Base-by-base conservation (phyloP, 2,329 filamentous ascomycete genomes). In the Colletotrichum filicis region DNA sequence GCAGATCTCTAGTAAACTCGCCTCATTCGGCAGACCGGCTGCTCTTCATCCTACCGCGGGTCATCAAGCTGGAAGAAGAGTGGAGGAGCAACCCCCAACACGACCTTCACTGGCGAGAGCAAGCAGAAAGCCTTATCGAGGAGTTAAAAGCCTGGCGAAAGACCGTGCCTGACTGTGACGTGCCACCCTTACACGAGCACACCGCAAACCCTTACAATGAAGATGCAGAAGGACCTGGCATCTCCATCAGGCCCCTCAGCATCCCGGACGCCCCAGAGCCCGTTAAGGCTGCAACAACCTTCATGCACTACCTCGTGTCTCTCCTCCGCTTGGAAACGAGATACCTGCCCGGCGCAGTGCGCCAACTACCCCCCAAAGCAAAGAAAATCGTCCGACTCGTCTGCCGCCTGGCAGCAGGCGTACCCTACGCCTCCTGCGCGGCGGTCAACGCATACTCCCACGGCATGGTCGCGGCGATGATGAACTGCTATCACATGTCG, bases 61-160 rank as follows among this genome's bases (percentile, higher is more conserved):
- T 71, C 1, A 66, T 71, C 11, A 46, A 66, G 46, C 56, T 71
- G 2, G 68, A 71, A 22, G 68, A 71, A 24, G 62, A 71, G 32
- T 71, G 68, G 68, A 30, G 55, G n/a, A 69, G 68, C 4, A 66
- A 71, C 14, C 68, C 68, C 0, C 62, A 71, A 19, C 68, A 71
- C 16, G 61, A 71, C 9, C 26, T 66, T 5, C 68, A 28, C 12
- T 70, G 61, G 68, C 42, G 68, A 22, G 16, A 42, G 4, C 60
- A 70, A n/a, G 68, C 68, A 1, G 68, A 70, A 46, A 30, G 59
- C 12, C 22, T 70, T 5, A 66, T 70, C 8, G n/a, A 55, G 26
- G 68, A 70, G 4, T 37, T 70, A 11, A 60, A 60, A 22, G 30
- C 42, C 1, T 70, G 68, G 68, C 37, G 68, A 4, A 22, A n/a